These are phyloP conservation scores for Backusella macrospora DNA, from an alignment of 192 early-diverging fungal species.

Conservation along the genomic window DNA sequence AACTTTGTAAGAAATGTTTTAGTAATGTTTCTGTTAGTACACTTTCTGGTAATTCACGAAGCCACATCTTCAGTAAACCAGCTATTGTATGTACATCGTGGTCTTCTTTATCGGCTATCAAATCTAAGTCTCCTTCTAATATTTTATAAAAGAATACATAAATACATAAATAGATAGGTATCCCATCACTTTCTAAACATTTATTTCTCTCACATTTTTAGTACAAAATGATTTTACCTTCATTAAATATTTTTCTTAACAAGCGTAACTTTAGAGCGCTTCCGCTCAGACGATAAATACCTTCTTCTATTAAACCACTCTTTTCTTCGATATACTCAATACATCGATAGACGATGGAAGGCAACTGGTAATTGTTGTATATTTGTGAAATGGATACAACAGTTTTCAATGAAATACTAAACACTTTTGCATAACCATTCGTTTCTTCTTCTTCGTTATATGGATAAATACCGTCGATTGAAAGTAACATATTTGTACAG, in stretches of 20 bases:
- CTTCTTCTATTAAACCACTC: slow-evolving; percentile 88
- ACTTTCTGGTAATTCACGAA: slow-evolving; percentile 85
- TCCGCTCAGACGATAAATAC: slow-evolving; percentile 93
- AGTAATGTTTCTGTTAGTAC: slow-evolving; percentile 87
- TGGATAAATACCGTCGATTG: background rate
- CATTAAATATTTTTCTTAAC: slow-evolving; percentile 86
- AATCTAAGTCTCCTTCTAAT: slow-evolving; percentile 74
- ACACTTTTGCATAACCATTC: slow-evolving; percentile 38
- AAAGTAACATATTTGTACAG: background rate
- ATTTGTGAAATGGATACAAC: slow-evolving; percentile 73
- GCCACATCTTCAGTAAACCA: slow-evolving; percentile 89
- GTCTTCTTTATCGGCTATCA: slow-evolving; percentile 58
- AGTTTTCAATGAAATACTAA: slow-evolving; percentile 84
- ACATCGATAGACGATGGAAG: slow-evolving; percentile 92
- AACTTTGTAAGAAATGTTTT: slow-evolving; percentile 78
- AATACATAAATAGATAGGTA: background rate
- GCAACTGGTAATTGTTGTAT: slow-evolving; percentile 77
- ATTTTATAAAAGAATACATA: background rate
- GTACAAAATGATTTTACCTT: background rate
- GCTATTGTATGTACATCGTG: slow-evolving; percentile 94
- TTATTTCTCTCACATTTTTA: background rate
- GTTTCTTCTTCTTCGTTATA: slow-evolving; percentile 30
- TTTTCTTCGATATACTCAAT: slow-evolving; percentile 95
- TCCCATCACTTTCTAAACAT: background rate
- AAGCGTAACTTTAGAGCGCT: slow-evolving; percentile 67